A percentile compares a stretch with the other conserved stretches of the same genome.
Conservation (phyloP, 2,329 filamentous ascomycete genomes). For the Botrytis fragariae region DNA sequence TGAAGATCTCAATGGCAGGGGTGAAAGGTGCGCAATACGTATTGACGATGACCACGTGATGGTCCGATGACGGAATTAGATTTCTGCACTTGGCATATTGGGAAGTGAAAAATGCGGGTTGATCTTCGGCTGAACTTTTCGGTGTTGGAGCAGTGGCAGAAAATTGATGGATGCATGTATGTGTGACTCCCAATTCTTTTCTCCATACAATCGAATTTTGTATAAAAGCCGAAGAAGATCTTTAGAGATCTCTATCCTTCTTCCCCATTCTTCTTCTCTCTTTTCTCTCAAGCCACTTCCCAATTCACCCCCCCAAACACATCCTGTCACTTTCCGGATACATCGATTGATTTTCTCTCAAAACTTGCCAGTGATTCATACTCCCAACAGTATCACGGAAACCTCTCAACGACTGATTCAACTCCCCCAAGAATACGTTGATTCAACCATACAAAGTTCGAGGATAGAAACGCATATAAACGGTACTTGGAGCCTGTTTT, state of each 20-base stretch:
- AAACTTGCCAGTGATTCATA: background rate
- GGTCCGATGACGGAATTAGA: background rate
- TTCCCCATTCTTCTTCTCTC: background rate
- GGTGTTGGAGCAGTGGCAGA: background rate
- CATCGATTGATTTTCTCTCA: background rate
- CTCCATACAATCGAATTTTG: background rate
- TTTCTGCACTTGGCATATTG: background rate
- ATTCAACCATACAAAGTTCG: background rate
- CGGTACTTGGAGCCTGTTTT: slow-evolving; percentile 2
- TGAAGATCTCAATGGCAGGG: background rate
- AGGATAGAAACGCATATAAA: background rate
- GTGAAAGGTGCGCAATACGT: background rate
- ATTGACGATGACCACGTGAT: background rate
- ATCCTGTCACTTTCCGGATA: no score
- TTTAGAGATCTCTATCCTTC: background rate
- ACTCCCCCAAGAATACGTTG: background rate
- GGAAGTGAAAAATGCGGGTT: background rate
- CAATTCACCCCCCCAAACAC: background rate
- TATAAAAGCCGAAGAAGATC: background rate
- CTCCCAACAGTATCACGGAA: background rate
- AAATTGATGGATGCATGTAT: background rate
- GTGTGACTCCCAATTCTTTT: slow-evolving; percentile 1
- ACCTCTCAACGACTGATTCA: background rate
- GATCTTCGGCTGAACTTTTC: background rate
- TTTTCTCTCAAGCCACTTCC: background rate